Conservation (phyloP, 2,329 filamentous ascomycete genomes). For the Furcasterigmium sp. region DNA sequence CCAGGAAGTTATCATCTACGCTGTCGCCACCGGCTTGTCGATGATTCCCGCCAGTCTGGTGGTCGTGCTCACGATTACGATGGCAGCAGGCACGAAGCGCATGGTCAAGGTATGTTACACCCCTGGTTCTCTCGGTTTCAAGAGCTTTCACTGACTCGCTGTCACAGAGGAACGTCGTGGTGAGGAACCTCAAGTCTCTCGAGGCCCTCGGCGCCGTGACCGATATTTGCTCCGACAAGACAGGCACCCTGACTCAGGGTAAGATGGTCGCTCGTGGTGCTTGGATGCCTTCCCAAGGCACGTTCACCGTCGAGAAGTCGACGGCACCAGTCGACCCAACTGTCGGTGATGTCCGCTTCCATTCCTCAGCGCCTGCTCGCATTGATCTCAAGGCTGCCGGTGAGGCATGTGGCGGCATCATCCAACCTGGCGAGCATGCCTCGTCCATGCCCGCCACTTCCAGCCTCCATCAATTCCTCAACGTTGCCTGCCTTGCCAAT, state of each 20-base stretch:
- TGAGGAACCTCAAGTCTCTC: conserved; percentile 43
- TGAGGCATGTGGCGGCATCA: conserved; percentile 7
- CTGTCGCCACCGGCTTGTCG: conserved; percentile 51
- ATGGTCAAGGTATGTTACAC: conserved; percentile 25
- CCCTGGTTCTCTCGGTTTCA: no score
- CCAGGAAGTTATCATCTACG: conserved; percentile 58
- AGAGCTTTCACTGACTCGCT: no score
- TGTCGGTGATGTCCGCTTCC: conserved; percentile 31
- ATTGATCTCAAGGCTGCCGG: conserved; percentile 7
- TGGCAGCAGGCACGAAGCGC: conserved; percentile 52
- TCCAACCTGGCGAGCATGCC: conserved; percentile 11
- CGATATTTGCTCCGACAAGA: conserved; percentile 31
- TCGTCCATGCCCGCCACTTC: conserved; percentile 22
- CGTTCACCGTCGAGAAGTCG: conserved; percentile 19
- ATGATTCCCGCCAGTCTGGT: conserved; percentile 61
- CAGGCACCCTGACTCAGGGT: conserved; percentile 10
- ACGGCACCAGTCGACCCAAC: conserved; percentile 44
- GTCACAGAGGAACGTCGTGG: conserved; percentile 49
- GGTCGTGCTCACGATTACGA: conserved; percentile 62
- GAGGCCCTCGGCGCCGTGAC: conserved; percentile 38
- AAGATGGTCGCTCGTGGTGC: conserved; percentile 9
- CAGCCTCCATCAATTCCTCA: conserved; percentile 41
- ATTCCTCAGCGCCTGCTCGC: conserved; percentile 8
- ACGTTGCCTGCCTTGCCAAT: conserved; percentile 53
- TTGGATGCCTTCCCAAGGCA: conserved; percentile 13